Evolutionary conservation across 129 eudicot species (phyloP), one percentile per base, ranked within the genome.

Genomic region (Calendula officinalis): DNA sequence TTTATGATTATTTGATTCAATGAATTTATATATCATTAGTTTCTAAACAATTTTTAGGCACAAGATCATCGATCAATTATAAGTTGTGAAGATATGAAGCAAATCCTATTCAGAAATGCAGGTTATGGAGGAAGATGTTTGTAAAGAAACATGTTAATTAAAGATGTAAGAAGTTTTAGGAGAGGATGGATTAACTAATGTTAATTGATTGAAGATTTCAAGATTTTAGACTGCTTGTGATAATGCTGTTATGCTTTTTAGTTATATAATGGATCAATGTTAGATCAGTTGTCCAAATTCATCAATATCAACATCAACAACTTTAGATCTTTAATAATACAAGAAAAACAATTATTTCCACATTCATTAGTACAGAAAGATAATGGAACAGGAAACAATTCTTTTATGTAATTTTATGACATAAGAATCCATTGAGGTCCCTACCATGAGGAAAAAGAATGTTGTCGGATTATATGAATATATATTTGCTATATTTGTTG

Each of bases 101-200:
- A 87, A 50, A 81, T 89, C 61, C 70, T 87, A 39, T 82, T 76
- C 35, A 78, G 76, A 60, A 91, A 82, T 78, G 97, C 97, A 33
- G 90, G 95, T 4, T 87, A 87, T 76, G 88, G 95, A 39, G 97
- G 96, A 66, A 87, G 88, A 75, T 87, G 88, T 70, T 37, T 80
- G 73, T 91, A 82, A 71, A 33, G 60, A 62, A 37, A 75, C 30
- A 32, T 51, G 62, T 69, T 59, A 8, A 33, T 37, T 15, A 17
- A 7, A 12, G 8, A 44, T 57, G 56, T 57, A 45, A 46, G 12
- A 69, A 69, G 55, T 8, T 52, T 61, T 50, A 14, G 60, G 35
- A 66, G 32, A 69, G 36, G 66, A 27, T 63, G 43, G 13, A 41
- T 22, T 62, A 8, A 43, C 50, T 42, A 33, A 57, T 66, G 54